phyloP scores from a whole-genome alignment of 1,284 basidiomycete genomes.

The Sparassis latifolia region DNA sequence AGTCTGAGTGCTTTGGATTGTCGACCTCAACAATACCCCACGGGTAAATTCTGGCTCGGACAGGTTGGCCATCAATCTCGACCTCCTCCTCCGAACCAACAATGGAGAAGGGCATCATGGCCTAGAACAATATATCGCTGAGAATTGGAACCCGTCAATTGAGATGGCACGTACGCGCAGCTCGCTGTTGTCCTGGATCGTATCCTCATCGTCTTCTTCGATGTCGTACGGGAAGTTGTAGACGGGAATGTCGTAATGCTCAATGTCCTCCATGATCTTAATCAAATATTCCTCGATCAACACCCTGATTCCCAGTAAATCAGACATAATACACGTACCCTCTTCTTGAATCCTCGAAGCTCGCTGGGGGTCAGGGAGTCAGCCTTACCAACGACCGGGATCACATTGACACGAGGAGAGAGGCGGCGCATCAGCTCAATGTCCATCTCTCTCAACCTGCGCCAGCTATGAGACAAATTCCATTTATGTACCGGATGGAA shows the following conservation, averaged over 20 bases:
- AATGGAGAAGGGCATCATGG: constrained; percentile 93
- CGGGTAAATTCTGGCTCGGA: constrained; percentile 92
- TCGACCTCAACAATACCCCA: constrained; percentile 99
- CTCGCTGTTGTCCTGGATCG: constrained; percentile 95
- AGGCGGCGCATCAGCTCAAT: constrained; percentile 97
- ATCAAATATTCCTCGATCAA: constrained; percentile 1
- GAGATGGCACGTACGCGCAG: constrained; percentile 53
- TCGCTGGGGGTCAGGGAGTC: constrained; percentile 92
- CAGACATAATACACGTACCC: constrained; percentile 43
- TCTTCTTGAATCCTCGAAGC: constrained; percentile 92
- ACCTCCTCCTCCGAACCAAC: constrained; percentile 98
- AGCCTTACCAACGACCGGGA: constrained; percentile 97
- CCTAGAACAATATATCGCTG: constrained; percentile 32
- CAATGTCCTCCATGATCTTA: constrained; percentile 99
- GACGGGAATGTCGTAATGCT: constrained; percentile 96
- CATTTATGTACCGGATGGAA: too few species aligned
- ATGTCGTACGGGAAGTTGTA: constrained; percentile 99
- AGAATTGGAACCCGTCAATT: not conserved
- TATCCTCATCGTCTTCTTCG: constrained; percentile 99
- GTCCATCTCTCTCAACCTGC: constrained; percentile 94
- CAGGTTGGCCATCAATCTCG: constrained; percentile 84
- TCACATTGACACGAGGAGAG: constrained; percentile 96
- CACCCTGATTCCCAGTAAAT: not conserved
- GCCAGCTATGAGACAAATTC: not conserved
- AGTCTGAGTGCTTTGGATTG: constrained; percentile 98